Base-by-base conservation (phyloP, 2,329 filamentous ascomycete genomes). In the Exophiala bonariae region DNA sequence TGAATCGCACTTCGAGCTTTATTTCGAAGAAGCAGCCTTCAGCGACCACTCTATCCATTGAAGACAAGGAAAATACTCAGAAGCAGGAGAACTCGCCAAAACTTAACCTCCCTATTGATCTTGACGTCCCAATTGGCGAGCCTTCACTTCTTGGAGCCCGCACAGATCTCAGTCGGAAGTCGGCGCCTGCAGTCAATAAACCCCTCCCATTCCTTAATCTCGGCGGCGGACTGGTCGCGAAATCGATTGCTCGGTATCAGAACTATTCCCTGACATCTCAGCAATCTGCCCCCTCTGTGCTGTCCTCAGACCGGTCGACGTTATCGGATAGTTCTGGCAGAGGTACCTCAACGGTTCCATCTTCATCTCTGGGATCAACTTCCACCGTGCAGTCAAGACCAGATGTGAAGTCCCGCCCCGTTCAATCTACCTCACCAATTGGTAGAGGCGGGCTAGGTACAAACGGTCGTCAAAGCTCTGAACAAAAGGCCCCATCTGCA, bases 41-140 rank as follows among this genome's bases (percentile, higher is more conserved):
- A 18, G 47, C 22, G 7, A 16, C 28, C 13, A 19, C 46, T 32
- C 63, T 66, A 9, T 66, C 63, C 4, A 37, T 53, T 9, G 66
- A 65, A 13, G 56, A 60, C 3, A 69, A 70, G 50, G 14, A 18
- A 6, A 4, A 18, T 7, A 6, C 8, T 6, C 14, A 37, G 19
- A 19, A 18, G 8, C 14, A 13, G 16, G 35, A 37, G 18, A 17
- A 37, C 7, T 13, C 7, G 4, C 7, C 9, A 13, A 19, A 37
- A 7, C 6, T 7, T 7, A 4, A 4, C 7, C 18, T 18, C 7
- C 7, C 35, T n/a, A 20, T 37, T 7, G n/a, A 81, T 53, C 70
- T 83, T 47, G 78, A 83, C 46, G 70, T 84, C 30, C 82, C 82
- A 7, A 80, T 85, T 56, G 81, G 82, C 18, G 82, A 61, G 43